phyloP scores from a whole-genome alignment of 306 rosid species.

The Amphicarpaea edgeworthii region DNA sequence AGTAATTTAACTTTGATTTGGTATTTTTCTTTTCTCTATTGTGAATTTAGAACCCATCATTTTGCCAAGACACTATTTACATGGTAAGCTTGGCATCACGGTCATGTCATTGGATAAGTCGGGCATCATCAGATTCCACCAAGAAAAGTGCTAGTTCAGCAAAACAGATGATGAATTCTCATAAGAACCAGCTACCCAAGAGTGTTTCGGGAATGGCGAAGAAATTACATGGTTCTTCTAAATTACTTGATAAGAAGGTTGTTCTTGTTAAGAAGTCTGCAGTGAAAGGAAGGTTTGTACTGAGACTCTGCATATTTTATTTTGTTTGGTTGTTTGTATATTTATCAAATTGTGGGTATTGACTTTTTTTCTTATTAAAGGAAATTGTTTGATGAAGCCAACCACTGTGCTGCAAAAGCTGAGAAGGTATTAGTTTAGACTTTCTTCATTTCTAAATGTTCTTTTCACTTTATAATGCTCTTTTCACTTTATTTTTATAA shows the following conservation, averaged over 20 bases:
- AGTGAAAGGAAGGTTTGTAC: constrained; percentile 71
- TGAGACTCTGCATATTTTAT: constrained; percentile 15
- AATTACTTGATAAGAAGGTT: constrained; percentile 60
- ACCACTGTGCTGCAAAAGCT: constrained; percentile 51
- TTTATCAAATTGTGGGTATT: background rate
- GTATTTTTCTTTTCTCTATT: constrained; percentile 32
- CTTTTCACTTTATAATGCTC: constrained; percentile 16
- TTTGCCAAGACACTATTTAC: constrained; percentile 85
- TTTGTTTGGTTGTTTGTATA: constrained; percentile 19
- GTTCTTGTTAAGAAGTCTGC: constrained; percentile 40
- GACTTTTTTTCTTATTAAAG: constrained; percentile 51
- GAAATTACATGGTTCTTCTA: constrained; percentile 52
- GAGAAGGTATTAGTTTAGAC: constrained; percentile 64
- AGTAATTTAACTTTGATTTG: constrained; percentile 11
- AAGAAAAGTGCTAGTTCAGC: constrained; percentile 56
- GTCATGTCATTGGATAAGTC: constrained; percentile 57
- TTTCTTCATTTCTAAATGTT: constrained; percentile 12
- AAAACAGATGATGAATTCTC: constrained; percentile 48
- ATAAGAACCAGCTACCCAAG: constrained; percentile 49
- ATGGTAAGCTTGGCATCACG: constrained; percentile 80
- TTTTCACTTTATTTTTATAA: background rate
- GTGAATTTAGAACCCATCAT: constrained; percentile 62
- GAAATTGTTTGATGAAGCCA: constrained; percentile 72
- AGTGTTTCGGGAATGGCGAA: constrained; percentile 54
- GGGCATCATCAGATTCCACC: constrained; percentile 36